Conservation (phyloP, 148 eudicot genomes). For the Cornus kousa region DNA sequence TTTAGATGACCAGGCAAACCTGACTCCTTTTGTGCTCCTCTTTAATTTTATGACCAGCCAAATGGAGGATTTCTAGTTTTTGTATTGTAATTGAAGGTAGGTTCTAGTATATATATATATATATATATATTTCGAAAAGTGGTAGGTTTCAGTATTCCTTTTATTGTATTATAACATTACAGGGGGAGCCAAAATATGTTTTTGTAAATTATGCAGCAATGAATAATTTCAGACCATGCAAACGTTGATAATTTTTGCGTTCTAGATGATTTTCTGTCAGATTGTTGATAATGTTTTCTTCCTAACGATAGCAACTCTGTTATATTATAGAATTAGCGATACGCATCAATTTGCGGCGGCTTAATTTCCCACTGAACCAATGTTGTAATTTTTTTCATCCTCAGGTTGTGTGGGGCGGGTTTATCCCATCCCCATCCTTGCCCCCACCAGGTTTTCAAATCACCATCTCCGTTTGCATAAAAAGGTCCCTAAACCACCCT, state of each 20-base stretch:
- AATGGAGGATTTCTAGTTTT: too few species aligned
- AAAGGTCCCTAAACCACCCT: too few species aligned
- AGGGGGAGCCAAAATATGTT: conserved; percentile 13
- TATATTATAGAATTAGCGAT: background rate
- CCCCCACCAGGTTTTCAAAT: too few species aligned
- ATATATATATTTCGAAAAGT: too few species aligned
- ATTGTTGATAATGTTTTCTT: background rate
- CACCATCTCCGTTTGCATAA: too few species aligned
- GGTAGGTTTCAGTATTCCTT: background rate
- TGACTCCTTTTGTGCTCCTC: background rate
- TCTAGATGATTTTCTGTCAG: background rate
- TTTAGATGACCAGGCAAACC: background rate
- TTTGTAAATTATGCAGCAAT: background rate
- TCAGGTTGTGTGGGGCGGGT: too few species aligned
- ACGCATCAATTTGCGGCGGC: background rate
- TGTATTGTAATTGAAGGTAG: too few species aligned
- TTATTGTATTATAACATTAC: background rate
- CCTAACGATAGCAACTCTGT: too few species aligned
- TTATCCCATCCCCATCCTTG: too few species aligned
- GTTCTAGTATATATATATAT: too few species aligned
- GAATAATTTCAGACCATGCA: background rate
- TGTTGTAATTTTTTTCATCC: too few species aligned
- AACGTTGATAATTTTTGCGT: background rate
- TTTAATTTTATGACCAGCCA: conserved; percentile 1
- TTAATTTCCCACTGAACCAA: background rate